Base-by-base conservation (phyloP, 306 rosid genomes). In the Corylus heterophylla region DNA sequence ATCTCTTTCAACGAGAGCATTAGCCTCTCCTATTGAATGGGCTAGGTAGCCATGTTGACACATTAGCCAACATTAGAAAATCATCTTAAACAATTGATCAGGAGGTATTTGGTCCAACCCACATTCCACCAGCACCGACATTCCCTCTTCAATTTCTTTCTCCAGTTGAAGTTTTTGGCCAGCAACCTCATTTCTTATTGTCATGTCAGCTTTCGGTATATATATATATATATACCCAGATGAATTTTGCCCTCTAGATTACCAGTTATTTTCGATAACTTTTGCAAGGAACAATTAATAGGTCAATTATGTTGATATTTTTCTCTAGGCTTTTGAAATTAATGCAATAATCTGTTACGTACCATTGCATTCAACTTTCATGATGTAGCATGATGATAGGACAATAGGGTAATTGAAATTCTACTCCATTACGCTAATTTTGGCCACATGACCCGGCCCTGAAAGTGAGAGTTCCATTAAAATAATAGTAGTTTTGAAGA, bases 391-490 rank as follows among this genome's bases (percentile, higher is more conserved):
- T 67, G 51, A 42, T 42, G 9, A 42, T 18, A 22, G 52, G 17
- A 42, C 22, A 59, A 42, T 42, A 10, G 72, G n/a, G 72, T 68
- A 2, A 68, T 42, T 39, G 27, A 67, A 67, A 42, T 0, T 17
- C 22, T 68, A 68, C 51, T 50, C 47, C 11, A 49, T 66, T 76
- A 52, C 54, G 64, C 42, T 49, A 76, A 66, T 76, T 37, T n/a
- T 50, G 69, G 42, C 74, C 61, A 56, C 42, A 31, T 51, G 61
- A 51, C 71, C 22, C 52, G 74, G 18, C 56, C 76, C 12, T 59
- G 76, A 77, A 81, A 76, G 54, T 0, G 80, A 75, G 14, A 78
- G 79, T 78, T 5, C 29, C 6, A 63, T 37, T 69, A 78, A 47
- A 85, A 35, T 42, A 44, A 29, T 50, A 52, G 68, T 71, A 27